Conservation (phyloP, 2,329 filamentous ascomycete species). For the Colletotrichum neosansevieriae region DNA sequence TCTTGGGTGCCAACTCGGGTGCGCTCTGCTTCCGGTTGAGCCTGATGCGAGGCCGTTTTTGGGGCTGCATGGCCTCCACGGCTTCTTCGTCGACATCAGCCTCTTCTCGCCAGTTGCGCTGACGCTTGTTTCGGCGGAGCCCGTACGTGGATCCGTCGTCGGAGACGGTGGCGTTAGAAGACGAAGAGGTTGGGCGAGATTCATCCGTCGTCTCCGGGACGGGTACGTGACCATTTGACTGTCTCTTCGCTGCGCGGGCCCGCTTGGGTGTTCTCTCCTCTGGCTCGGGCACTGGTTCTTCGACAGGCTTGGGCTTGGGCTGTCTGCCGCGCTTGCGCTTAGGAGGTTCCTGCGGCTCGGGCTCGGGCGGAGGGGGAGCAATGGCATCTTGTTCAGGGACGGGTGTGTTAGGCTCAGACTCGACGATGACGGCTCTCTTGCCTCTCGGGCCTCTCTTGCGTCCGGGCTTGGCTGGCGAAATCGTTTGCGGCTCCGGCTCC, state of each 20-base stretch:
- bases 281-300: slow-evolving; percentile 16
- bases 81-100: slow-evolving; percentile 56
- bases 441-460: slow-evolving; percentile 33
- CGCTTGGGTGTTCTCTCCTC: slow-evolving; percentile 35
- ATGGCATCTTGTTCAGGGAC: slow-evolving; percentile 30
- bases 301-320: slow-evolving; percentile 30
- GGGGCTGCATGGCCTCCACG: slow-evolving; percentile 50
- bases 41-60: slow-evolving; percentile 46
- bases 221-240: slow-evolving; percentile 31
- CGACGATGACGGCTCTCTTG: slow-evolving; percentile 26
- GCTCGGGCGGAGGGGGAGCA: slow-evolving; percentile 30
- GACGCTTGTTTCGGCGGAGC: slow-evolving; percentile 54
- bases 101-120: slow-evolving; percentile 65
- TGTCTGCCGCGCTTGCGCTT: slow-evolving; percentile 41
- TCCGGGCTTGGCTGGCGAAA: slow-evolving; percentile 29
- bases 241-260: slow-evolving; percentile 31
- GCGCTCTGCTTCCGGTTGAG: slow-evolving; percentile 38
- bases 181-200: slow-evolving; percentile 64
- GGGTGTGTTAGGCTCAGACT: slow-evolving; percentile 37
- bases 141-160: slow-evolving; percentile 40
- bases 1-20: slow-evolving; percentile 21
- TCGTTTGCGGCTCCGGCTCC: slow-evolving; percentile 23
- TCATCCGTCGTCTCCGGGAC: slow-evolving; percentile 53
- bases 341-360: slow-evolving; percentile 27
- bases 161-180: slow-evolving; percentile 61